Percentiles rank a stretch among this genome's conserved stretches.
Conservation (phyloP, 2,329 filamentous ascomycete genomes). For the Cercospora beticola region DNA sequence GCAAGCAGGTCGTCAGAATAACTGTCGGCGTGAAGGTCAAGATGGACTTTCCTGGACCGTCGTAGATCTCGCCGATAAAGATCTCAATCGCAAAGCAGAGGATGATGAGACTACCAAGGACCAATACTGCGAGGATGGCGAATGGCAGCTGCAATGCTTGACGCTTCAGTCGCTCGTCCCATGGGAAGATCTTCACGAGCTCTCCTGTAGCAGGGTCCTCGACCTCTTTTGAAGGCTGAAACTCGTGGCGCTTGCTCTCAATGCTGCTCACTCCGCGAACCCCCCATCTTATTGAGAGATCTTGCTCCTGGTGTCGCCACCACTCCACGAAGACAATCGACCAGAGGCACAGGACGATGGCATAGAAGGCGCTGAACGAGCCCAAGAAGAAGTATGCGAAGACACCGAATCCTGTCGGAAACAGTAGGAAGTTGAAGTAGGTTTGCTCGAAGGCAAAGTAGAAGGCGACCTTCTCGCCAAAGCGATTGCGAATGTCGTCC, state of each 20-base stretch:
- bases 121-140: slow-evolving; percentile 67
- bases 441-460: slow-evolving; percentile 94
- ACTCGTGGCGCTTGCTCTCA: slow-evolving; percentile 73
- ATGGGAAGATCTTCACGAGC: slow-evolving; percentile 71
- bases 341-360: slow-evolving; percentile 78
- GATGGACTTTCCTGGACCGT: slow-evolving; percentile 80
- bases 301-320: slow-evolving; percentile 91
- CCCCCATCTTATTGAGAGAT: slow-evolving; percentile 84
- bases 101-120: slow-evolving; percentile 79
- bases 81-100: slow-evolving; percentile 90
- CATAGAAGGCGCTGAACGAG: slow-evolving; percentile 79
- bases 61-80: slow-evolving; percentile 92
- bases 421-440: slow-evolving; percentile 83
- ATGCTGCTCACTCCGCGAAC: slow-evolving; percentile 81
- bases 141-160: slow-evolving; percentile 85
- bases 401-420: slow-evolving; percentile 76
- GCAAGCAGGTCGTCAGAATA: slow-evolving; percentile 77
- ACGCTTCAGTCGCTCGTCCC: slow-evolving; percentile 69
- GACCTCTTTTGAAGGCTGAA: slow-evolving; percentile 73
- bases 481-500: slow-evolving; percentile 52
- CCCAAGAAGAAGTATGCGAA: slow-evolving; percentile 79
- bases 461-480: slow-evolving; percentile 70
- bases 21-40: slow-evolving; percentile 86
- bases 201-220: slow-evolving; percentile 83
- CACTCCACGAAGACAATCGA: slow-evolving; percentile 87